Evolutionary conservation across 2,329 filamentous ascomycete genomes (phyloP).

Genomic region (Fusarium azukiicola): DNA sequence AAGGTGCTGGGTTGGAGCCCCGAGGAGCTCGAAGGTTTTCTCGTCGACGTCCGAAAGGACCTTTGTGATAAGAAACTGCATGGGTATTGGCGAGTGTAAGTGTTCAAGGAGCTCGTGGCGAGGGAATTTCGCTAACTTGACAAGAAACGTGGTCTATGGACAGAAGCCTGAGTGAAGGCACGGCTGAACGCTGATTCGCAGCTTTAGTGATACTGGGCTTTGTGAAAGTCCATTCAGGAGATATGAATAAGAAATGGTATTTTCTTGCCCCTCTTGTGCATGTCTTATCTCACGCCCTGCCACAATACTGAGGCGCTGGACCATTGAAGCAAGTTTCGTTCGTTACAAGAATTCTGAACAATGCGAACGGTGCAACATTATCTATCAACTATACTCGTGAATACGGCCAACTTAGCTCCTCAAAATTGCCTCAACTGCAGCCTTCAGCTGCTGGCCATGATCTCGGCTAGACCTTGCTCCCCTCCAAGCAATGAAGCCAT

Average conservation of each 20-base stretch:
- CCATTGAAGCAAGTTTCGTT: too few species aligned
- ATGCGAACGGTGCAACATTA: too few species aligned
- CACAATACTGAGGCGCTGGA: too few species aligned
- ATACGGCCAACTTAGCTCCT: too few species aligned
- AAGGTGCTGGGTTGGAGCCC: slow-evolving; percentile 25
- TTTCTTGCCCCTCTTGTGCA: too few species aligned
- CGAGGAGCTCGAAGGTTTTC: slow-evolving; percentile 21
- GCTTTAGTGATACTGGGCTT: neutral
- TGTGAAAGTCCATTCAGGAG: neutral
- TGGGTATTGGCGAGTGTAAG: slow-evolving; percentile 33
- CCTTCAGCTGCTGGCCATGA: neutral
- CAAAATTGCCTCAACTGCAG: neutral
- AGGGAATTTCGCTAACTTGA: neutral
- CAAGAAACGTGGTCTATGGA: slow-evolving; percentile 24
- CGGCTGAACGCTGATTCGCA: too few species aligned
- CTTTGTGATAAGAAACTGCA: slow-evolving; percentile 14
- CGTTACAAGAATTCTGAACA: too few species aligned
- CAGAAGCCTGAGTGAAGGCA: slow-evolving; percentile 21
- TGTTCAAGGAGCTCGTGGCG: neutral
- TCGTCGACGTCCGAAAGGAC: slow-evolving; percentile 26
- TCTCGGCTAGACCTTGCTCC: neutral
- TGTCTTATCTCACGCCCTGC: too few species aligned
- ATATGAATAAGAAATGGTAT: neutral
- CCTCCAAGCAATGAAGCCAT: slow-evolving; percentile 8
- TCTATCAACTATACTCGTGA: too few species aligned